Percentiles rank a stretch among this genome's conserved stretches.
Conservation (phyloP, 495 filamentous ascomycete species). For the Xylaria scruposa region DNA sequence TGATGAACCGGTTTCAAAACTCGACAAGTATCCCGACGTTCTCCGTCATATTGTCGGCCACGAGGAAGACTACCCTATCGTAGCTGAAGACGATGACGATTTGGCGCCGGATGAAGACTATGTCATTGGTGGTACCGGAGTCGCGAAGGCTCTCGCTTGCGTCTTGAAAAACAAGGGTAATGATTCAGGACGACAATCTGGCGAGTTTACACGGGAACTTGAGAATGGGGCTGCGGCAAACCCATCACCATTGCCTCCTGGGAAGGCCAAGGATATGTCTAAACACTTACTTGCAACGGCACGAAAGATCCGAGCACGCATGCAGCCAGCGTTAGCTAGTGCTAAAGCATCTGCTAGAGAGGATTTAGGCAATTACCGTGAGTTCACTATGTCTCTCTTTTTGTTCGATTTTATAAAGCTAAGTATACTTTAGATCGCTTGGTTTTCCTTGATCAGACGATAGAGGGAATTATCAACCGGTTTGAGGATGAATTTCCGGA, state of each 20-base stretch:
- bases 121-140: slow-evolving; percentile 92
- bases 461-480: slow-evolving; percentile 88
- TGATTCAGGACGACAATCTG: slow-evolving; percentile 57
- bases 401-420: slow-evolving; percentile 10
- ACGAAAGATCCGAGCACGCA: slow-evolving; percentile 80
- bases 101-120: slow-evolving; percentile 89
- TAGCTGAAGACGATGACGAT: slow-evolving; percentile 64
- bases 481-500: slow-evolving; percentile 98
- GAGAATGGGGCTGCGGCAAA: slow-evolving; percentile 40
- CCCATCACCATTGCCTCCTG: slow-evolving; percentile 41
- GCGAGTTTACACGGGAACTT: slow-evolving; percentile 50
- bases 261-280: slow-evolving; percentile 88
- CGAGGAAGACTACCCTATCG: slow-evolving; percentile 63
- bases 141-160: slow-evolving; percentile 91
- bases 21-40: slow-evolving; percentile 58
- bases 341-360: slow-evolving; percentile 61
- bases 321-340: slow-evolving; percentile 84
- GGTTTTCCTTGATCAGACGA: slow-evolving; percentile 86
- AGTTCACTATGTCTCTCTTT: slow-evolving; percentile 44
- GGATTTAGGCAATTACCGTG: slow-evolving; percentile 75
- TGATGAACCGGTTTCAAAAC: slow-evolving; percentile 43
- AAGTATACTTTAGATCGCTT: slow-evolving; percentile 68
- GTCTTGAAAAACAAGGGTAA: slow-evolving; percentile 79
- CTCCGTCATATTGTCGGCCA: slow-evolving; percentile 64
- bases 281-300: slow-evolving; percentile 86